A percentile compares a stretch with the other conserved stretches of the same genome.
Conservation (phyloP, 2,329 filamentous ascomycete species). For the Blastomyces gilchristii region DNA sequence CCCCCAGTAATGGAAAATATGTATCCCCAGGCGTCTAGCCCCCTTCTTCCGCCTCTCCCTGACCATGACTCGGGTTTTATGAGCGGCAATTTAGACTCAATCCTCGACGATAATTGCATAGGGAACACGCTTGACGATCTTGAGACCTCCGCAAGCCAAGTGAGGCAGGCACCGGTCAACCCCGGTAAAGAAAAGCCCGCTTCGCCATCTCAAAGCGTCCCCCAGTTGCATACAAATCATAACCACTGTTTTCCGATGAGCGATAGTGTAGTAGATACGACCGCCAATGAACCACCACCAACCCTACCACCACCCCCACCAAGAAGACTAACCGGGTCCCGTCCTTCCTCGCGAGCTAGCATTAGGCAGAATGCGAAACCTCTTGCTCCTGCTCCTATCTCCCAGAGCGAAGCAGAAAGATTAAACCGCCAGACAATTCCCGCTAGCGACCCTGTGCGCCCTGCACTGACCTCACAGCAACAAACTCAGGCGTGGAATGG, state of each 20-base stretch:
- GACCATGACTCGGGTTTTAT: conserved; percentile 69
- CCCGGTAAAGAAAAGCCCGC: neutral
- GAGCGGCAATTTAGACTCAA: conserved; percentile 63
- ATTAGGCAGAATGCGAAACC: conserved; percentile 28
- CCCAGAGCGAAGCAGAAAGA: conserved; percentile 27
- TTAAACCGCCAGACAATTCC: conserved; percentile 27
- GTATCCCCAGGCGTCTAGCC: conserved; percentile 65
- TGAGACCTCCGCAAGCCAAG: neutral
- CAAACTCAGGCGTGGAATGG: conserved; percentile 37
- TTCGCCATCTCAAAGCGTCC: neutral
- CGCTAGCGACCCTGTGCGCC: conserved; percentile 42
- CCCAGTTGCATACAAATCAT: neutral
- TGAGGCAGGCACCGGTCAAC: neutral
- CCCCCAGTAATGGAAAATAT: conserved; percentile 64
- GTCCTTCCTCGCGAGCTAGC: conserved; percentile 31
- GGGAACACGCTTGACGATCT: conserved; percentile 7
- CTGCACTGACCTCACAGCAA: conserved; percentile 25
- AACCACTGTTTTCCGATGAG: conserved; percentile 9
- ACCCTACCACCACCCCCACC: conserved; percentile 22
- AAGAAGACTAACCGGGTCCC: conserved; percentile 23
- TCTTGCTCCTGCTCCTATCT: conserved; percentile 30
- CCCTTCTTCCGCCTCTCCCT: conserved; percentile 54
- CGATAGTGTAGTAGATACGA: conserved; percentile 15
- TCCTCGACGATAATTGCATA: conserved; percentile 51
- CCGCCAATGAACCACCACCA: conserved; percentile 17